phyloP scores from a whole-genome alignment of 306 rosid species.

The Prinsepia uniflora region DNA sequence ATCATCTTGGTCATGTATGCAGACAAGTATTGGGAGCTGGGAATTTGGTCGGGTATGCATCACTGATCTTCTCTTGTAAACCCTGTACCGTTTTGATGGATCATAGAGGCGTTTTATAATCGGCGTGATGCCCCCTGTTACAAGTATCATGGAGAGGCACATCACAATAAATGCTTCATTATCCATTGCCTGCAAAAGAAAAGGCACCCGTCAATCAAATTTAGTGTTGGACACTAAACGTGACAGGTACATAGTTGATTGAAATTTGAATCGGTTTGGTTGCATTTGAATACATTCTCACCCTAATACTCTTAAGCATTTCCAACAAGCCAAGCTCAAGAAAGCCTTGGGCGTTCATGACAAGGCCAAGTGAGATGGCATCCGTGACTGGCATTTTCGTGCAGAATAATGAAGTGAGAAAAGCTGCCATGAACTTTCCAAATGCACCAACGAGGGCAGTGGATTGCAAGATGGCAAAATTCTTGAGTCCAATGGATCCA shows the following conservation, averaged over 20 bases:
- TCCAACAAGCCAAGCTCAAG: conserved; percentile 29
- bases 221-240: too few relatives aligned
- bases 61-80: conserved; percentile 24
- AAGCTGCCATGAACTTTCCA: conserved; percentile 32
- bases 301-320: conserved; percentile 9
- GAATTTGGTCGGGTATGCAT: conserved; percentile 14
- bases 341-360: conserved; percentile 35
- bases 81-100: conserved; percentile 32
- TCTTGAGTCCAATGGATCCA: background rate
- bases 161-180: conserved; percentile 19
- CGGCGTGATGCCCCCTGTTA: conserved; percentile 22
- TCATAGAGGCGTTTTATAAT: conserved; percentile 20
- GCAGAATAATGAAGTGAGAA: conserved; percentile 4
- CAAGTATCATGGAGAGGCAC: conserved; percentile 18
- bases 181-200: conserved; percentile 16
- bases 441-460: conserved; percentile 16
- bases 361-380: conserved; percentile 32
- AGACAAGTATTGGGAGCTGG: conserved; percentile 23
- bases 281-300: background rate
- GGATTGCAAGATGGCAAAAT: conserved; percentile 8
- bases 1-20: conserved; percentile 27
- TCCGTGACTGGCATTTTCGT: conserved; percentile 25
- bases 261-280: background rate
- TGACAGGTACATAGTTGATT: too few relatives aligned
- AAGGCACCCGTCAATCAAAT: too few relatives aligned